phyloP scores from a whole-genome alignment of 1,139 yeast species.

The Suhomyces panamericanus region DNA sequence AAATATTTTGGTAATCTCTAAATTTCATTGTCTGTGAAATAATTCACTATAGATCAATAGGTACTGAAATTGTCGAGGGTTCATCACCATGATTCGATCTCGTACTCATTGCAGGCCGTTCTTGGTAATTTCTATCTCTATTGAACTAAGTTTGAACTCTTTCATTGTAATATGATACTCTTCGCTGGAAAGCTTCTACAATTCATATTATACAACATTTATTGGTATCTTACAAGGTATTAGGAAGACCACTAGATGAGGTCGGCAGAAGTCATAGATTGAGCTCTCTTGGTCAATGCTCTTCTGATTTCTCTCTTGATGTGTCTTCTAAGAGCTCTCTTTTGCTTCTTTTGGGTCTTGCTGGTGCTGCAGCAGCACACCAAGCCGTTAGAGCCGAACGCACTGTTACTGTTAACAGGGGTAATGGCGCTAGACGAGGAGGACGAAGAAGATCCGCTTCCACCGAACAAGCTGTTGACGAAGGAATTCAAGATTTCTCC shows the following conservation, averaged over 20 bases:
- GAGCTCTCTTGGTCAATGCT: conserved; percentile 20
- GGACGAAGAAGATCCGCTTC: conserved; percentile 6
- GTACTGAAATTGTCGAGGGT: no score
- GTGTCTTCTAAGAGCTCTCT: conserved; percentile 20
- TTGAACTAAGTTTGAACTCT: no score
- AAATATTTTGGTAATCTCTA: no score
- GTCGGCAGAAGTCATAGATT: conserved; percentile 12
- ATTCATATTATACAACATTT: conserved; percentile 5
- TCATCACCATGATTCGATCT: no score
- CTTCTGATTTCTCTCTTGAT: conserved; percentile 21
- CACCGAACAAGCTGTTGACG: conserved; percentile 12
- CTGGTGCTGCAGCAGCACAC: conserved; percentile 21
- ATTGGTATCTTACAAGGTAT: conserved; percentile 8
- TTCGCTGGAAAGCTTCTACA: no score
- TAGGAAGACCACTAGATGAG: conserved; percentile 14
- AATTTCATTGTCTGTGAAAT: no score
- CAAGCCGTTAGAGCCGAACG: conserved; percentile 15
- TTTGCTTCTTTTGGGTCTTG: conserved; percentile 20
- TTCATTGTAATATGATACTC: neutral
- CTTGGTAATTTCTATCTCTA: no score
- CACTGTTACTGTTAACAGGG: conserved; percentile 13
- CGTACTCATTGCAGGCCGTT: no score
- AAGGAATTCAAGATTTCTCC: conserved; percentile 13
- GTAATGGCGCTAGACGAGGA: conserved; percentile 1
- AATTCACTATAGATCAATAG: no score